Conservation (phyloP, 2,329 filamentous ascomycete genomes). For the Pestalotiopsis sp. region DNA sequence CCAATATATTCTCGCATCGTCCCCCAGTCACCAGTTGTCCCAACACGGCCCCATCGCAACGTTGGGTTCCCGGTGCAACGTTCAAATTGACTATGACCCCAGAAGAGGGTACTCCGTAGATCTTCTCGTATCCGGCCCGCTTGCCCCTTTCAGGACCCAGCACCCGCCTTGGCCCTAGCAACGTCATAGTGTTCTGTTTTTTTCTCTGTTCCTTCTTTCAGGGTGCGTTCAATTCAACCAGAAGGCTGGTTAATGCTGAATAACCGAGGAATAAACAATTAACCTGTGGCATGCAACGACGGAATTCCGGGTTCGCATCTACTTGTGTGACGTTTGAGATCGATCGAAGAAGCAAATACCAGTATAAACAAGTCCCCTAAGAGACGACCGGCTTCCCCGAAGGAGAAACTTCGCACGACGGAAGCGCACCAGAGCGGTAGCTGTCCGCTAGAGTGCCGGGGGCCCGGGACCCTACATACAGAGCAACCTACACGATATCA, state of each 20-base stretch:
- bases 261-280: neutral
- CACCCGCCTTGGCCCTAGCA: neutral
- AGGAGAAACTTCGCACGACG: neutral
- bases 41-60: neutral
- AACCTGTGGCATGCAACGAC: neutral
- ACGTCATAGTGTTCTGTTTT: conserved; percentile 4
- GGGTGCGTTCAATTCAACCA: neutral
- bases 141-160: conserved; percentile 9
- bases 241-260: neutral
- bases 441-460: neutral
- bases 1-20: neutral
- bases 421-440: neutral
- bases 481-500: neutral
- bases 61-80: neutral
- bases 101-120: neutral
- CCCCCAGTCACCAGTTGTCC: neutral
- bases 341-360: neutral
- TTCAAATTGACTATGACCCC: neutral
- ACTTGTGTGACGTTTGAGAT: neutral
- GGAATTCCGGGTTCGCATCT: neutral
- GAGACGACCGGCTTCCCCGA: neutral
- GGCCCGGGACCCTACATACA: neutral
- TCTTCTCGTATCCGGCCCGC: conserved; percentile 17
- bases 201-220: neutral
- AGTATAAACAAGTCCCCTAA: neutral